phyloP scores from a whole-genome alignment of 768 basidiomycete genomes.

The Steccherinum ochraceum region DNA sequence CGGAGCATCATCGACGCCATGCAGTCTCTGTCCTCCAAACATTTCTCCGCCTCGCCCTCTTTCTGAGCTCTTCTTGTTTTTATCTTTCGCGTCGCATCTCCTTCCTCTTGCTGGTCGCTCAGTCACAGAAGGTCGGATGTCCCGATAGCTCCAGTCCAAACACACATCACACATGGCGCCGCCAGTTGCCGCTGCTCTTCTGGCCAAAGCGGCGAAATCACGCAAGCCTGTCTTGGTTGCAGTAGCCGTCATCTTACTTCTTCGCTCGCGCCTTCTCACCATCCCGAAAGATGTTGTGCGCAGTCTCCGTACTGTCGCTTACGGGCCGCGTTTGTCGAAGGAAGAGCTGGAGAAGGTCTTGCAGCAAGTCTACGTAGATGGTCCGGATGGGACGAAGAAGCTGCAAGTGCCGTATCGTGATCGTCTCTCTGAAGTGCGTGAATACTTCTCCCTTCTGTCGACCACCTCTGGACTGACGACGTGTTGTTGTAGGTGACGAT shows the following conservation, averaged over 20 bases:
- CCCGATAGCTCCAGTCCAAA: too few species aligned
- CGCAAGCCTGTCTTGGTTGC: constrained; percentile 4
- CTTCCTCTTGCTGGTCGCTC: too few species aligned
- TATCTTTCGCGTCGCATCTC: too few species aligned
- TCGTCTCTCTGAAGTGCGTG: constrained; percentile 52
- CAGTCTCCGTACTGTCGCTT: not conserved
- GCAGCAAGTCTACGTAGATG: constrained; percentile 58
- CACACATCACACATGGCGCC: too few species aligned
- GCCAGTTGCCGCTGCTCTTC: not conserved
- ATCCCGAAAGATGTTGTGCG: constrained; percentile 4
- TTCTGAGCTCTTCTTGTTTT: too few species aligned
- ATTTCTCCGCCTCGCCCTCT: too few species aligned
- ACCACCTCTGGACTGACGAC: not conserved
- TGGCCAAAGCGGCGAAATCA: not conserved
- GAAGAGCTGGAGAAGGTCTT: constrained; percentile 42
- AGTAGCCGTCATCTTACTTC: constrained; percentile 2
- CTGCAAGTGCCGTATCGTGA: constrained; percentile 65
- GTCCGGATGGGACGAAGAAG: constrained; percentile 51
- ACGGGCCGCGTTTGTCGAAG: constrained; percentile 8
- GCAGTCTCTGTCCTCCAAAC: too few species aligned
- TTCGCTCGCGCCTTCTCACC: constrained; percentile 5
- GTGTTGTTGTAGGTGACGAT: constrained; percentile 32
- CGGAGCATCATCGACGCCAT: too few species aligned
- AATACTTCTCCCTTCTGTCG: not conserved
- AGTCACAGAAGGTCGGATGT: too few species aligned